A percentile compares a stretch with the other conserved stretches of the same genome.
These are phyloP conservation scores for Dovyalis caffra DNA, from an alignment of 345 rosid genomes.

Conservation along the genomic window DNA sequence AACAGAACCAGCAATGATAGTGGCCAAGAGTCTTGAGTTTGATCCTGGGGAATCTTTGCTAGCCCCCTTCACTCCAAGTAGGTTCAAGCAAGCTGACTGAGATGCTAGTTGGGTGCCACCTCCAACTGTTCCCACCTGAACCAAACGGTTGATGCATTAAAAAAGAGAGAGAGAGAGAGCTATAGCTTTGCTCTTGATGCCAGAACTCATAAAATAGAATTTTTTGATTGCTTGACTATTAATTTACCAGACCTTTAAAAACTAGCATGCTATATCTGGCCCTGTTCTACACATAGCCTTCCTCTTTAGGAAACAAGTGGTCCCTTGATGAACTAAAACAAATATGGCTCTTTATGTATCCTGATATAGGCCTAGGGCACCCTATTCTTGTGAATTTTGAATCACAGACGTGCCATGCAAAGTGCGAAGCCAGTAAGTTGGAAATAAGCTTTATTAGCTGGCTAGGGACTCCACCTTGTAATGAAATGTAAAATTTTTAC, in stretches of 20 bases:
- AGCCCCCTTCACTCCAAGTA: constrained; percentile 80
- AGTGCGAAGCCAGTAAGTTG: background rate
- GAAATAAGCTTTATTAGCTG: no score
- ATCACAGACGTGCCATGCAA: no score
- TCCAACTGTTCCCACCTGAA: constrained; percentile 83
- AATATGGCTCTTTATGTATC: background rate
- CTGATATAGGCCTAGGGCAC: no score
- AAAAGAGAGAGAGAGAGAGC: background rate
- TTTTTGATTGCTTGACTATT: background rate
- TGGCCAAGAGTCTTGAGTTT: constrained; percentile 67
- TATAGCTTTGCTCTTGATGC: background rate
- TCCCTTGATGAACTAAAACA: no score
- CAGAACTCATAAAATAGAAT: background rate
- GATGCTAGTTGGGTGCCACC: constrained; percentile 92
- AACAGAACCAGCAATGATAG: constrained; percentile 76
- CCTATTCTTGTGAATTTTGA: no score
- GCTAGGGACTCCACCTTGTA: no score
- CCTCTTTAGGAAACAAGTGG: no score
- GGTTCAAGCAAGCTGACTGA: constrained; percentile 80
- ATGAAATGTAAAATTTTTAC: constrained; percentile 26
- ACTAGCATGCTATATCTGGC: no score
- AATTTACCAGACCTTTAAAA: no score
- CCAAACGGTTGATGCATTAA: background rate
- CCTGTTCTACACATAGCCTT: no score
- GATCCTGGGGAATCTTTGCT: constrained; percentile 65